A percentile compares a stretch with the other conserved stretches of the same genome.
Evolutionary conservation across 169 alveolate genomes (phyloP).

Genomic region (Cryptosporidium parvum): DNA sequence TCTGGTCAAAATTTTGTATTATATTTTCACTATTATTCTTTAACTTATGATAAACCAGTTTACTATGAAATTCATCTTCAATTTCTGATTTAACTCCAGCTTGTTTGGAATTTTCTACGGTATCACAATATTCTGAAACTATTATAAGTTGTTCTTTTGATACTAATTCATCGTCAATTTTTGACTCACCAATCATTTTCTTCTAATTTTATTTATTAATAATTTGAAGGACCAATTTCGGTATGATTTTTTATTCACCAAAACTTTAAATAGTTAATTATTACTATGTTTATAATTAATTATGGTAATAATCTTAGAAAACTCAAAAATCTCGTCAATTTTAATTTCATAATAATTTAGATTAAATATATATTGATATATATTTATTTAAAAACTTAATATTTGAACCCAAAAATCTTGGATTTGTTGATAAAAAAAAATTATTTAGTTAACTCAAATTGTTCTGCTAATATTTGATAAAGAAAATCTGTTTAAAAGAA

Average conservation of each 20-base stretch:
- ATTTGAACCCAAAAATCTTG: background rate
- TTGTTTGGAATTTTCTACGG: background rate
- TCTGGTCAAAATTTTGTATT: background rate
- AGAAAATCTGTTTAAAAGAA: no score
- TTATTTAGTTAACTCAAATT: no score
- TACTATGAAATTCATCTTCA: background rate
- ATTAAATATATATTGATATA: background rate
- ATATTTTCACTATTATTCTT: background rate
- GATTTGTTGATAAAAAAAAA: background rate
- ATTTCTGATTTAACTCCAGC: background rate
- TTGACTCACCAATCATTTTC: slow-evolving; percentile 8
- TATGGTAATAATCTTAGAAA: background rate
- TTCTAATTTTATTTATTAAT: background rate
- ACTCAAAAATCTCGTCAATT: background rate
- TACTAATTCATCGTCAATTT: background rate
- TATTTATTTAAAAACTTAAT: background rate
- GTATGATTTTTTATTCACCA: background rate
- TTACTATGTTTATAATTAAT: background rate
- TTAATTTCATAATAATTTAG: slow-evolving; percentile 13
- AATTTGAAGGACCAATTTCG: background rate
- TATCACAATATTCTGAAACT: background rate
- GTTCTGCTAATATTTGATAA: background rate
- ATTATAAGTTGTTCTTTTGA: background rate
- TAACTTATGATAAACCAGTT: background rate
- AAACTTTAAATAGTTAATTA: background rate